Evolutionary conservation across 768 basidiomycete species (phyloP).

Genomic region (Lenzites betulinus): DNA sequence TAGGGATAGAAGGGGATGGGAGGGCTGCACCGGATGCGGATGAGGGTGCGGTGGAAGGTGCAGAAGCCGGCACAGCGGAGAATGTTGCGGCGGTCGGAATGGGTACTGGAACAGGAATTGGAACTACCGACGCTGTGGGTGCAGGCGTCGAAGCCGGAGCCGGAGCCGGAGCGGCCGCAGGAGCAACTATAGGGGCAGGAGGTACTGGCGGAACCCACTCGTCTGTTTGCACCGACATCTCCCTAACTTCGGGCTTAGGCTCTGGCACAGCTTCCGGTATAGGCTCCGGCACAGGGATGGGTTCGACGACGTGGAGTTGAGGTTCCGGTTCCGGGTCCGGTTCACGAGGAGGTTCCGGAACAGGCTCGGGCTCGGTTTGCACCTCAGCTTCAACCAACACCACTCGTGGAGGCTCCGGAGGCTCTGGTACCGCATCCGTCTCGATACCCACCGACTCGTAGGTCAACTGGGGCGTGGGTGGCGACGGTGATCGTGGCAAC

Average conservation of each 20-base stretch:
- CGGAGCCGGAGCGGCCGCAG: conserved; percentile 30
- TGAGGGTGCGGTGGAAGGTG: conserved; percentile 16
- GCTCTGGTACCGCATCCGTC: conserved; percentile 24
- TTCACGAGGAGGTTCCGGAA: conserved; percentile 19
- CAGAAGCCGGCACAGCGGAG: conserved; percentile 9
- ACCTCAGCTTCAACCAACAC: conserved; percentile 1
- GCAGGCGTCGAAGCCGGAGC: too few species aligned
- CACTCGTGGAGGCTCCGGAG: background rate
- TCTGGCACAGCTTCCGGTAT: conserved; percentile 27
- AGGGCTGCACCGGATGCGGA: conserved; percentile 33
- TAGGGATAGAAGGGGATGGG: conserved; percentile 24
- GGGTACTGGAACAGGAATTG: conserved; percentile 31
- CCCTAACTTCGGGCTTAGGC: conserved; percentile 67
- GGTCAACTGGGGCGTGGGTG: conserved; percentile 30
- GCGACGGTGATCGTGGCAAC: conserved; percentile 20
- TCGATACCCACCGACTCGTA: conserved; percentile 55
- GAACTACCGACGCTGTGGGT: background rate
- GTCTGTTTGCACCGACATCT: conserved; percentile 83
- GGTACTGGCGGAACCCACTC: conserved; percentile 54
- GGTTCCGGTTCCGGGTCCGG: conserved; percentile 11
- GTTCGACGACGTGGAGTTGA: conserved; percentile 27
- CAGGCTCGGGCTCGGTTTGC: conserved; percentile 8
- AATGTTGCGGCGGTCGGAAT: conserved; percentile 31
- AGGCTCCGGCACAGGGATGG: conserved; percentile 28
- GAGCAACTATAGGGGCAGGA: conserved; percentile 31